Evolutionary conservation across 805 yeast genomes (phyloP).

Genomic region (Kodamaea nitidulidarum): DNA sequence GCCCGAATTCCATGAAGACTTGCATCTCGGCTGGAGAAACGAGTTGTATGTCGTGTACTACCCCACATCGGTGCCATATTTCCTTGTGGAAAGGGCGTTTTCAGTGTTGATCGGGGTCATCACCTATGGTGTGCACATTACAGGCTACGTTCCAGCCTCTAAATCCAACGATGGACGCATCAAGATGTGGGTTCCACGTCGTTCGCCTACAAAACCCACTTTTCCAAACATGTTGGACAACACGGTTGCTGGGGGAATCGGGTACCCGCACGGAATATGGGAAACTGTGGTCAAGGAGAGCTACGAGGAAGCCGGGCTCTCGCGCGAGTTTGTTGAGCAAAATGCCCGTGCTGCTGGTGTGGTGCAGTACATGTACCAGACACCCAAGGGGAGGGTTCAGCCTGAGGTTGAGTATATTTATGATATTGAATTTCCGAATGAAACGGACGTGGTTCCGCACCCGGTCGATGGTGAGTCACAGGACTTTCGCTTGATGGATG

Average conservation of each 20-base stretch:
- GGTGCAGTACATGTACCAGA: conserved; percentile 59
- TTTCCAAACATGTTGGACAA: conserved; percentile 90
- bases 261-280: conserved; percentile 66
- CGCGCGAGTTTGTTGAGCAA: conserved; percentile 43
- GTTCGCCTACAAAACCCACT: conserved; percentile 76
- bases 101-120: conserved; percentile 80
- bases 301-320: conserved; percentile 85
- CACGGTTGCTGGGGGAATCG: conserved; percentile 93
- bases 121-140: conserved; percentile 86
- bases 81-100: conserved; percentile 74
- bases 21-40: conserved; percentile 72
- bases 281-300: conserved; percentile 87
- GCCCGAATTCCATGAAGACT: conserved; percentile 26
- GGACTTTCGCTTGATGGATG: conserved; percentile 58
- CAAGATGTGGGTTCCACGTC: conserved; percentile 78
- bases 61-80: conserved; percentile 52
- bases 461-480: conserved; percentile 60
- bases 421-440: conserved; percentile 58
- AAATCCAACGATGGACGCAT: conserved; percentile 35
- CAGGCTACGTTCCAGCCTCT: conserved; percentile 62
- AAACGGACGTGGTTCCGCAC: conserved; percentile 39
- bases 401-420: conserved; percentile 85
- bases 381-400: conserved; percentile 57
- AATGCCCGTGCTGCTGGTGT: conserved; percentile 56
- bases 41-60: conserved; percentile 75